These are phyloP conservation scores for Strobilomyces confusus DNA, from an alignment of 768 basidiomycete genomes.

Conservation along the genomic window DNA sequence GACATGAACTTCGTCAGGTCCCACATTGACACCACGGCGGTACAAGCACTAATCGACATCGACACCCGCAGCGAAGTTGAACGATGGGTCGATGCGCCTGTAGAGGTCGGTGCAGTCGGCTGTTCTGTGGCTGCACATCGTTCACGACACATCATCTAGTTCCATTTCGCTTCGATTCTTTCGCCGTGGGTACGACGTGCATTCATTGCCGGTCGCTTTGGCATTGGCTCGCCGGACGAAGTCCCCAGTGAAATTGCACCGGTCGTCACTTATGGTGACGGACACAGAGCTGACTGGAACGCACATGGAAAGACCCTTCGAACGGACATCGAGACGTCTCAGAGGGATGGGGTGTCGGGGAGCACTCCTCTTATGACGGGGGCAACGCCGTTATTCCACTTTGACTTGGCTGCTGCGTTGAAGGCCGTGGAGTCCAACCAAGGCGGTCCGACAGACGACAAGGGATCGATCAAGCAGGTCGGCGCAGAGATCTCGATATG, in stretches of 20 bases:
- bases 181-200: constrained; percentile 94
- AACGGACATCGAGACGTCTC: constrained; percentile 28
- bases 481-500: neutral
- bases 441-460: constrained; percentile 4
- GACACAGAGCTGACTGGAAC: constrained; percentile 30
- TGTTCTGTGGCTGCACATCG: neutral
- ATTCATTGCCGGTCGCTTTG: constrained; percentile 87
- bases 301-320: neutral
- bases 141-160: constrained; percentile 43
- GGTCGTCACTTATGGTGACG: constrained; percentile 60
- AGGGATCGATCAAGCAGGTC: constrained; percentile 8
- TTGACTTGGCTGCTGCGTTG: constrained; percentile 75
- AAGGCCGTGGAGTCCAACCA: constrained; percentile 55
- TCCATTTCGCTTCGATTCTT: constrained; percentile 90
- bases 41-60: constrained; percentile 89
- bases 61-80: constrained; percentile 86
- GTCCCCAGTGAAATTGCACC: constrained; percentile 65
- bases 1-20: constrained; percentile 41
- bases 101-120: constrained; percentile 49
- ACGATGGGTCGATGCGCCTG: constrained; percentile 71
- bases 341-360: neutral
- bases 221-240: constrained; percentile 48
- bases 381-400: constrained; percentile 86
- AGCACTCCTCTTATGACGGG: constrained; percentile 39
- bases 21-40: constrained; percentile 88